A percentile compares a stretch with the other conserved stretches of the same genome.
Evolutionary conservation across 1,139 yeast species (phyloP).

Genomic region (Taphrina deformans): DNA sequence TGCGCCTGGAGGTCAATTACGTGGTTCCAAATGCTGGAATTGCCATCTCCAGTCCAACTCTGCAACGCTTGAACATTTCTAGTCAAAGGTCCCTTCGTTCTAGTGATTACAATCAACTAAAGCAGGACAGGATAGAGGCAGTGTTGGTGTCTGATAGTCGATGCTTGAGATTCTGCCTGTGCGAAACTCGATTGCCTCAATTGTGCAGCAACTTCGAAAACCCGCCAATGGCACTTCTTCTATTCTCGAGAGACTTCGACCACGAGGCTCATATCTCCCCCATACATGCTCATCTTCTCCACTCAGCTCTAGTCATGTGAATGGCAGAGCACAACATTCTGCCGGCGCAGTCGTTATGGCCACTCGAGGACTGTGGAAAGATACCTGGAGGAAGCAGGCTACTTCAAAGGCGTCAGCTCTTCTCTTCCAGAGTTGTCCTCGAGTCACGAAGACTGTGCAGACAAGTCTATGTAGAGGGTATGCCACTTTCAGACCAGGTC

Average conservation of each 20-base stretch:
- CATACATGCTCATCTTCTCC: background rate
- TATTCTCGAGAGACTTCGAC: background rate
- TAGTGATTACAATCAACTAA: background rate
- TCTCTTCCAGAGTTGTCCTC: background rate
- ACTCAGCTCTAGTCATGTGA: too few species aligned
- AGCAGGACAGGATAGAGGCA: background rate
- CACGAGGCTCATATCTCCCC: background rate
- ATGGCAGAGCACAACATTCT: too few species aligned
- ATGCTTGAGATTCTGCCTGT: background rate
- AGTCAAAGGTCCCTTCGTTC: too few species aligned
- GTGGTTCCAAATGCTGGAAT: background rate
- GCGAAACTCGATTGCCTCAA: constrained; percentile 2
- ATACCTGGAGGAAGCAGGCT: background rate
- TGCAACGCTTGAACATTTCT: too few species aligned
- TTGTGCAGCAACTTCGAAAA: background rate
- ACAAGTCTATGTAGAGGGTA: background rate
- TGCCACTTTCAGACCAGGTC: background rate
- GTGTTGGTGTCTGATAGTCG: background rate
- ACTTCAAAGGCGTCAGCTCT: background rate
- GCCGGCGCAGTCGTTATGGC: too few species aligned
- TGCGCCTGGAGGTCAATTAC: background rate
- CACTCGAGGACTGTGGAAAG: background rate
- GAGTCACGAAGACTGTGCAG: background rate
- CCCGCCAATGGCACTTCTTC: background rate
- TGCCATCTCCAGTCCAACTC: background rate